Evolutionary conservation across 306 rosid species (phyloP).

Genomic region (Echinosophora koreensis): DNA sequence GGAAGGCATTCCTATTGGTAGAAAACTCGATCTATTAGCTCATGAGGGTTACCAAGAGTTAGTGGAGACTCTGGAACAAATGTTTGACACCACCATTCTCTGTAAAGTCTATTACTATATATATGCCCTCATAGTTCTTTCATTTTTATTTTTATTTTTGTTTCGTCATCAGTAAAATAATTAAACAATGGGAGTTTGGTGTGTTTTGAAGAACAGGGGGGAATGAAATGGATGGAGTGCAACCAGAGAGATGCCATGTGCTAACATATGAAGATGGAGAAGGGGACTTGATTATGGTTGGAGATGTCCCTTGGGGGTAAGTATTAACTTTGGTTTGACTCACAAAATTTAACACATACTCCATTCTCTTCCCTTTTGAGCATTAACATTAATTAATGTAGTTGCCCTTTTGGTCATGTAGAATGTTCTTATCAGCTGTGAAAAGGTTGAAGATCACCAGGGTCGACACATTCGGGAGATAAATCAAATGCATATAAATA

Average conservation of each 20-base stretch:
- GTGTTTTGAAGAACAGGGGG: conserved; percentile 62
- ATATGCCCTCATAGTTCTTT: background rate
- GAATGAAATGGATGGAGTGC: conserved; percentile 68
- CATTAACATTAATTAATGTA: conserved; percentile 5
- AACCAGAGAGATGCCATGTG: conserved; percentile 68
- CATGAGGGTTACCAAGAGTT: conserved; percentile 66
- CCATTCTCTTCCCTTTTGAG: background rate
- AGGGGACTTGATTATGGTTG: conserved; percentile 85
- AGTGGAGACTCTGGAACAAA: conserved; percentile 72
- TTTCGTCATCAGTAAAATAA: background rate
- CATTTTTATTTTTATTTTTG: background rate
- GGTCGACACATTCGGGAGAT: conserved; percentile 60
- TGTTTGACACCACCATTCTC: conserved; percentile 81
- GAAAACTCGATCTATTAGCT: conserved; percentile 73
- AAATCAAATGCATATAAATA: background rate
- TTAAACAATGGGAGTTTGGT: conserved; percentile 6
- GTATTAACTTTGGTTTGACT: conserved; percentile 46
- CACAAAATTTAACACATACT: background rate
- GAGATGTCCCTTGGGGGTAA: conserved; percentile 90
- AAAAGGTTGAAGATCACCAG: conserved; percentile 84
- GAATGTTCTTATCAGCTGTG: conserved; percentile 75
- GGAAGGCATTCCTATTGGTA: conserved; percentile 87
- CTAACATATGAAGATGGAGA: conserved; percentile 86
- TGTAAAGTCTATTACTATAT: conserved; percentile 51
- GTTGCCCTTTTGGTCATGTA: conserved; percentile 41